phyloP scores from a whole-genome alignment of 768 basidiomycete genomes.

The Mycena floridula region DNA sequence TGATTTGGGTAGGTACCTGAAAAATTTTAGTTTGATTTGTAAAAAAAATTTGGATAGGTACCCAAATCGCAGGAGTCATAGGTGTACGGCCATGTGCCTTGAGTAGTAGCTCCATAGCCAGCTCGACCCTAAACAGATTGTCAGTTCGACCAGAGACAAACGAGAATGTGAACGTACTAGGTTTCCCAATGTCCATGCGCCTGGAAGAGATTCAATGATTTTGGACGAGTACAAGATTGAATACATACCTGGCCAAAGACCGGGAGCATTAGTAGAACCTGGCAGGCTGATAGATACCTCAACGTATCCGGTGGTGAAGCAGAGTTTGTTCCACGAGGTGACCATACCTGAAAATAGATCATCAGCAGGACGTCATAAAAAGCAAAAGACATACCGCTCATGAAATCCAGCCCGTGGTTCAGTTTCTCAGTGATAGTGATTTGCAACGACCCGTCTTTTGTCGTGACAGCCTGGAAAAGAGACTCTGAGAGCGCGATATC shows the following conservation, averaged over 20 bases:
- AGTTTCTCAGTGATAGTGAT: slow-evolving; percentile 69
- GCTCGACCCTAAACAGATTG: slow-evolving; percentile 53
- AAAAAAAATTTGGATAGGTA: too few species aligned
- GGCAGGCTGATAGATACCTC: slow-evolving; percentile 79
- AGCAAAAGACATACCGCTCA: slow-evolving; percentile 53
- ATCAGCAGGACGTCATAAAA: slow-evolving; percentile 33
- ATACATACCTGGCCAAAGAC: slow-evolving; percentile 78
- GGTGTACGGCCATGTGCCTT: slow-evolving; percentile 83
- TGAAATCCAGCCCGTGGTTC: slow-evolving; percentile 78
- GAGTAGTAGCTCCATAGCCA: slow-evolving; percentile 85
- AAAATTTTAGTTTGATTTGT: too few species aligned
- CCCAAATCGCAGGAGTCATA: slow-evolving; percentile 85
- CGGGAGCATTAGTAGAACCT: slow-evolving; percentile 51
- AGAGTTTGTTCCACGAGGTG: slow-evolving; percentile 90
- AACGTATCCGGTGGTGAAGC: slow-evolving; percentile 89
- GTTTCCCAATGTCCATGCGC: slow-evolving; percentile 77
- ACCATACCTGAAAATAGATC: slow-evolving; percentile 47
- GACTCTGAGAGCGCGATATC: too few species aligned
- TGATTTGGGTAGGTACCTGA: slow-evolving; percentile 79
- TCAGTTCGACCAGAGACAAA: not conserved
- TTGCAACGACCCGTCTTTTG: slow-evolving; percentile 69
- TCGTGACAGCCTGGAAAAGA: slow-evolving; percentile 53
- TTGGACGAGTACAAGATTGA: slow-evolving; percentile 3
- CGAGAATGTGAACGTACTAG: slow-evolving; percentile 28
- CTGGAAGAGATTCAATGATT: slow-evolving; percentile 21